These are phyloP conservation scores for Solanum verrucosum DNA, from an alignment of 257 asterid genomes.

Conservation along the genomic window DNA sequence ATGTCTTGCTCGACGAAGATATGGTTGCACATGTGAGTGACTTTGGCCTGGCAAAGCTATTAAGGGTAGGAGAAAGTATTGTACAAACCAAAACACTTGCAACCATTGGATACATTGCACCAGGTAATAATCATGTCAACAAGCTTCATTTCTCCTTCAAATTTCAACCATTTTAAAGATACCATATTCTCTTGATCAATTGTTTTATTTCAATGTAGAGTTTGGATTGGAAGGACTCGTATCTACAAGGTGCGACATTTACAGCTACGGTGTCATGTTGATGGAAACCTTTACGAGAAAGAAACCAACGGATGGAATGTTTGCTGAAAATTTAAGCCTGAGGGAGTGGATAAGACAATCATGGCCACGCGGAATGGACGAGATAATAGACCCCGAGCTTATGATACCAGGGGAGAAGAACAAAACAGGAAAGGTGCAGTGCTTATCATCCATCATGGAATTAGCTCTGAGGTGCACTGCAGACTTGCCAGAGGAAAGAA, in stretches of 20 bases:
- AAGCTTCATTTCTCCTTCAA: background rate
- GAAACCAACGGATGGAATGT: slow-evolving; percentile 22
- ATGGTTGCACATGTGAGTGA: slow-evolving; percentile 22
- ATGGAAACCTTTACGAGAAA: slow-evolving; percentile 33
- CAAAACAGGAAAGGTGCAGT: background rate
- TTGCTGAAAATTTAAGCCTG: slow-evolving; percentile 14
- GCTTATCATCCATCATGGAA: slow-evolving; percentile 14
- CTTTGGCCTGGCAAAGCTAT: slow-evolving; percentile 16
- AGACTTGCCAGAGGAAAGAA: slow-evolving; percentile 22
- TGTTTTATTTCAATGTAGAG: slow-evolving; percentile 11
- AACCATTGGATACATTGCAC: slow-evolving; percentile 22
- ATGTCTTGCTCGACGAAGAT: slow-evolving; percentile 8
- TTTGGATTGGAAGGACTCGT: slow-evolving; percentile 37
- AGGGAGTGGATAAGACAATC: slow-evolving; percentile 21
- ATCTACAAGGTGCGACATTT: slow-evolving; percentile 32
- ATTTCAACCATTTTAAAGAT: background rate
- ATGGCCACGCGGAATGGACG: background rate
- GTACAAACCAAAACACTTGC: slow-evolving; percentile 14
- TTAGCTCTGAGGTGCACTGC: slow-evolving; percentile 28
- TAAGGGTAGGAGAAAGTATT: background rate
- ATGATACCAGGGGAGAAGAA: background rate
- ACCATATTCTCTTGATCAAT: background rate
- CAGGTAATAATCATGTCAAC: background rate
- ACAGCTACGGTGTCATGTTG: slow-evolving; percentile 32
- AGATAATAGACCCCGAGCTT: slow-evolving; percentile 19